Base-by-base conservation (phyloP, 768 basidiomycete genomes). In the Plicaturopsis crispa region DNA sequence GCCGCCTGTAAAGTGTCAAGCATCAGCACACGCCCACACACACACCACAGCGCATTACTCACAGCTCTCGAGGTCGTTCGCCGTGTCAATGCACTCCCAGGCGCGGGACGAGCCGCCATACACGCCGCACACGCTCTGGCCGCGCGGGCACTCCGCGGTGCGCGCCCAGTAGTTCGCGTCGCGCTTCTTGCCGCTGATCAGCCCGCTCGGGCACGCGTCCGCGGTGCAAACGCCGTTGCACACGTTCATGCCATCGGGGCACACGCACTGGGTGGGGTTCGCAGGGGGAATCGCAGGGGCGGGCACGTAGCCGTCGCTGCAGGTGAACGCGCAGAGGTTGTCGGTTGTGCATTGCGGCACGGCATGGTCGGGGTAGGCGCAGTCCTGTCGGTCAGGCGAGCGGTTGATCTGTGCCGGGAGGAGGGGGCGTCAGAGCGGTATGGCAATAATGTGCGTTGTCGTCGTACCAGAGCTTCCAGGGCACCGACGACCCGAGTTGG, bases 11-110 rank as follows among this genome's bases (percentile, higher is more conserved):
- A 31, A 32, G 31, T n/a, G 13, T 19, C 18, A 12, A 36, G 24
- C 42, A 22, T 36, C 22, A 42, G 26, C 11, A 23, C 32, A 13
- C 35, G 33, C 6, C 34, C 24, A 14, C 6, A 30, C 6, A 6
- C 4, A 28, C 16, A 6, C 23, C 21, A 24, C 5, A 20, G 38
- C 36, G 21, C 11, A 14, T 22, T 5, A 66, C 72, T 40, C 39
- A 75, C 73, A 76, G 54, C 72, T 73, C 51, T 72, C 73, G 6
- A 76, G 59, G 28, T 75, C 70, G 28, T 48, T 55, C 41, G 54
- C 57, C 2, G 64, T 70, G 45, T 75, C 51, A 32, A 76, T 46
- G 41, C 73, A 74, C 42, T 75, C 73, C 67, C 69, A 73, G 3
- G 66, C 61, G 2, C 57, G 52, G 10, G 52, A 42, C 12, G 50